Percentiles rank a stretch among this genome's conserved stretches.
phyloP scores from a whole-genome alignment of 2,329 filamentous ascomycete genomes.

The Colletotrichum sublineola region DNA sequence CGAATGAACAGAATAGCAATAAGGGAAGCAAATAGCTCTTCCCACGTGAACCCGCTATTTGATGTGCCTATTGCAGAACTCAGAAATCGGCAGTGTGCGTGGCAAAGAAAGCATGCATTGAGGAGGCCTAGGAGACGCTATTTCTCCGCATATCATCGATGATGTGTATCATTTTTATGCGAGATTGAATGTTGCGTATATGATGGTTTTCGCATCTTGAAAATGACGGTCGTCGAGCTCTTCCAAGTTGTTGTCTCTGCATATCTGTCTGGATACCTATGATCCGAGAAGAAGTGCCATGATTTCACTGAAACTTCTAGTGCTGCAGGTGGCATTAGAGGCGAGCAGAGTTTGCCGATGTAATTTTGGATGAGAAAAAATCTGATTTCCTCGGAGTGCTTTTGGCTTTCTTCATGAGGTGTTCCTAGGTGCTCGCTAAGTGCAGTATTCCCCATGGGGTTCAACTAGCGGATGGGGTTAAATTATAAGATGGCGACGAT shows the following conservation, averaged over 20 bases:
- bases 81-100: not conserved
- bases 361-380: no score
- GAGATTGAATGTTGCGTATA: no score
- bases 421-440: no score
- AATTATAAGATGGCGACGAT: not conserved
- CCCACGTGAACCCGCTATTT: not conserved
- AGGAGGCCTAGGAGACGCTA: no score
- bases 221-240: not conserved
- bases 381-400: not conserved
- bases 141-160: not conserved
- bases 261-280: no score
- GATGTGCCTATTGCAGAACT: not conserved
- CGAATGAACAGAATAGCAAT: no score
- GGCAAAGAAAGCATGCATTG: not conserved
- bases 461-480: not conserved
- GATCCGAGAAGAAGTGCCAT: no score
- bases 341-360: no score
- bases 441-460: no score
- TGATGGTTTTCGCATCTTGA: not conserved
- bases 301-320: no score
- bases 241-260: conserved; percentile 1
- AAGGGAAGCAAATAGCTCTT: no score
- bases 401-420: not conserved
- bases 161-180: not conserved
- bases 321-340: no score